These are phyloP conservation scores for barrel medic (Medicago truncatula) DNA, from an alignment of 306 rosid species.

Conservation along the genomic window MtrunA17r5.0-ANR NC_053049.1:42760001-42760500, in stretches of 20 bases:
- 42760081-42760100: constrained; percentile 37
- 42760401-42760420: neutral
- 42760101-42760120: constrained; percentile 32
- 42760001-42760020: constrained; percentile 79
- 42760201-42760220: constrained; percentile 76
- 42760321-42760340: constrained; percentile 4
- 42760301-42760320: neutral
- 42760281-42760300: constrained; percentile 28
- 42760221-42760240: constrained; percentile 23
- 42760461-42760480: constrained; percentile 29
- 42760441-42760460: constrained; percentile 19
- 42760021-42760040: constrained; percentile 51
- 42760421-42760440: constrained; percentile 14
- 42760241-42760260: neutral
- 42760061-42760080: constrained; percentile 8
- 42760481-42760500: constrained; percentile 21
- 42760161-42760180: constrained; percentile 78
- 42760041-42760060: constrained; percentile 19
- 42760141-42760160: constrained; percentile 43
- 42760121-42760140: constrained; percentile 60
- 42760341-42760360: neutral
- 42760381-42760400: constrained; percentile 24
- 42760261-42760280: constrained; percentile 5
- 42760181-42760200: constrained; percentile 88
- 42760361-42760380: constrained; percentile 21